Evolutionary conservation across 106 monocot species (phyloP).

Genomic region (Dactylorhiza incarnata): DNA sequence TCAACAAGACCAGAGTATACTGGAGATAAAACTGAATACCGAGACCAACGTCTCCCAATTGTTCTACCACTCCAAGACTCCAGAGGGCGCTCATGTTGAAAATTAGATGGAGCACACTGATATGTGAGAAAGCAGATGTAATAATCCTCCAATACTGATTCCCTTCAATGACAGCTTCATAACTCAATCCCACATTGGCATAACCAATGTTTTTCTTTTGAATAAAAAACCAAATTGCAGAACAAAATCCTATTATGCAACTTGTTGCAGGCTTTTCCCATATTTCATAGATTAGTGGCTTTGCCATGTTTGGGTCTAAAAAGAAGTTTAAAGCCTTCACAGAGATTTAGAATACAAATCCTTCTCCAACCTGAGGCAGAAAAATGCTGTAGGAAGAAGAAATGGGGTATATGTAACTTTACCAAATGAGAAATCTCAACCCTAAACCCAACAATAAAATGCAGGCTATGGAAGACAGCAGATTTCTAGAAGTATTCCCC

Average conservation of each 20-base stretch:
- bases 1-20: slow-evolving; percentile 65
- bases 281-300: slow-evolving; percentile 73
- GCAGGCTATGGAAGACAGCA: no score
- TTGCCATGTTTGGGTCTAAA: slow-evolving; percentile 42
- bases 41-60: slow-evolving; percentile 48
- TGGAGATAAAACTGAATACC: slow-evolving; percentile 81
- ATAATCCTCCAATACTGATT: slow-evolving; percentile 76
- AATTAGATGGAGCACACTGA: slow-evolving; percentile 73
- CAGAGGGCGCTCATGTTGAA: slow-evolving; percentile 96
- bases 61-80: slow-evolving; percentile 80
- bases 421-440: no score
- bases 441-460: no score
- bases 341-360: no score
- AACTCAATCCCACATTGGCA: slow-evolving; percentile 67
- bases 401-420: no score
- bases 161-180: slow-evolving; percentile 65
- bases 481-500: no score
- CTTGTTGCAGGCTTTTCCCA: slow-evolving; percentile 81
- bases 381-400: no score
- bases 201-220: slow-evolving; percentile 86
- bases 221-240: slow-evolving; percentile 75
- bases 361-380: no score
- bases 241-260: slow-evolving; percentile 65
- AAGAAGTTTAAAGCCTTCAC: no score
- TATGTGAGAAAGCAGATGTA: slow-evolving; percentile 87